Conservation (phyloP, 1,139 yeast species). For the Kodamaea fungicola region DNA sequence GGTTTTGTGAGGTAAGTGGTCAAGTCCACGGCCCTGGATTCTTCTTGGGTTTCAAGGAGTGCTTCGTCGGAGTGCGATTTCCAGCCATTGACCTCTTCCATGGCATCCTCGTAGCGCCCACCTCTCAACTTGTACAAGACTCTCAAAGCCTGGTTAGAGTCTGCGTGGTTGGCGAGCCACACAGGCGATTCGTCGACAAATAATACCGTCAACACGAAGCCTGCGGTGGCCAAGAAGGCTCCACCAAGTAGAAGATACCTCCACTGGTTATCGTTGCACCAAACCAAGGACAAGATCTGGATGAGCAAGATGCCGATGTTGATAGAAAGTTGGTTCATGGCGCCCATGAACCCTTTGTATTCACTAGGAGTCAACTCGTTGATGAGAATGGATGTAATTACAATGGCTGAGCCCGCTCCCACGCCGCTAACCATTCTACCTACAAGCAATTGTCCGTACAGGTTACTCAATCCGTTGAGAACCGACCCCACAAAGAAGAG, state of each 20-base stretch:
- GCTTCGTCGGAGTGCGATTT: constrained; percentile 6
- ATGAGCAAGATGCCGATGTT: constrained; percentile 81
- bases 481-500: constrained; percentile 67
- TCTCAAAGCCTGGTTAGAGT: constrained; percentile 28
- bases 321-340: constrained; percentile 83
- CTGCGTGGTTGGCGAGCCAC: constrained; percentile 57
- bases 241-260: constrained; percentile 63
- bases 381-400: constrained; percentile 76
- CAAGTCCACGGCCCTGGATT: constrained; percentile 20
- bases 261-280: constrained; percentile 72
- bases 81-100: constrained; percentile 42
- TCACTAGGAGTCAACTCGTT: constrained; percentile 73
- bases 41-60: constrained; percentile 5
- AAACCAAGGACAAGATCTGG: constrained; percentile 65
- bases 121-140: constrained; percentile 39
- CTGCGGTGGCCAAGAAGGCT: constrained; percentile 46
- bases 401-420: constrained; percentile 86
- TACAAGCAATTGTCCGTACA: constrained; percentile 42
- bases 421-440: constrained; percentile 81
- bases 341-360: constrained; percentile 74
- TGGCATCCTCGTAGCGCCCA: constrained; percentile 34
- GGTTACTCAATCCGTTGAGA: constrained; percentile 51
- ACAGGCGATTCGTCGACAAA: constrained; percentile 77
- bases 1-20: constrained; percentile 48
- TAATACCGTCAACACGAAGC: constrained; percentile 40